Evolutionary conservation across 2,329 filamentous ascomycete species (phyloP), one percentile per base, ranked within the genome.

Genomic region (Xylaria sp.): DNA sequence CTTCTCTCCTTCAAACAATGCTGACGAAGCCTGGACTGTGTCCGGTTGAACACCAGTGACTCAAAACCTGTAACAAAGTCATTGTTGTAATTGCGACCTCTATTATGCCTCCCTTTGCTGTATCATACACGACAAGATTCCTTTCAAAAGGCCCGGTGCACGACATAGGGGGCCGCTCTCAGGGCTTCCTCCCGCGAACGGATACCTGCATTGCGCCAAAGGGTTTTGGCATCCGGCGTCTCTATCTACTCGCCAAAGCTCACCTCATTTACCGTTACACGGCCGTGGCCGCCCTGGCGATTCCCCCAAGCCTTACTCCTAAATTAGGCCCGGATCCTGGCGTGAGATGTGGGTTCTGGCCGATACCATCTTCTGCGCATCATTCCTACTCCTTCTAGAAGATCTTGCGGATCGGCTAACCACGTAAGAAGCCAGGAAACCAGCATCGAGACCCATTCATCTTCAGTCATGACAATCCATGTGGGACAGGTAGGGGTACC

Each of bases 211-310:
- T 70, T 55, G 35, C 42, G 60, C 61, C 62, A 58, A 63, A 66
- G 65, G 64, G 35, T 59, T 63, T 65, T 66, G 61, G 54, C 55
- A 60, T 50, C 52, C 30, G 44, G 30, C 18, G 23, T 54, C 58
- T 60, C 60, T 62, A 64, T 61, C 63, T 65, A 66, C 68, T 71
- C 69, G 70, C 70, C 68, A 71, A 70, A 70, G 60, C 59, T 64
- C 62, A 64, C 63, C 70, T 69, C 68, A 72, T 71, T 69, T 65
- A 66, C 56, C 49, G 60, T 60, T 63, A 55, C 65, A 64, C 62
- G 54, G 56, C 62, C 57, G 61, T 59, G 50, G 47, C 63, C 64
- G 59, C 61, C 65, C 63, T 65, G 62, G 65, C 58, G 35, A 60
- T 51, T 60, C 52, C 58, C 63, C 53, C 58, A 57, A 70, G 68